Percentiles rank a stretch among this genome's conserved stretches.
These are phyloP conservation scores for Penstemon newberryi DNA, from an alignment of 257 asterid species.

Conservation along the genomic window DNA sequence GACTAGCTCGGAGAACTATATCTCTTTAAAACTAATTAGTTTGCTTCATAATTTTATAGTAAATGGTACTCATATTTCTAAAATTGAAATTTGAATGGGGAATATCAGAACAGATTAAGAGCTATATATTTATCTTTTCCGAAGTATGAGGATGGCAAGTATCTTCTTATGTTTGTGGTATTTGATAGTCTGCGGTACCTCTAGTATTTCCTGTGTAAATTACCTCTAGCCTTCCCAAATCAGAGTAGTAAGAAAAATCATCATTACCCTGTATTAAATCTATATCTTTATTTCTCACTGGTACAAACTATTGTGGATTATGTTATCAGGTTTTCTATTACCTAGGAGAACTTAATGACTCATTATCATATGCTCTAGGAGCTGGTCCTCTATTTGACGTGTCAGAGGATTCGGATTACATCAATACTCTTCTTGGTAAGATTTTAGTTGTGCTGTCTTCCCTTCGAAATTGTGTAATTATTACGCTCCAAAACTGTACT, in stretches of 20 bases:
- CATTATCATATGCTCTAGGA: constrained; percentile 86
- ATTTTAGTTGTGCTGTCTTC: constrained; percentile 9
- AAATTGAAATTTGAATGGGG: not conserved
- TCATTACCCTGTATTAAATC: not conserved
- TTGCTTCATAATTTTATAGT: too few species aligned
- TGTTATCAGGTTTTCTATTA: constrained; percentile 78
- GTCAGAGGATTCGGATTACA: constrained; percentile 87
- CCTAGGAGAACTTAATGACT: constrained; percentile 80
- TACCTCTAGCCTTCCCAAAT: too few species aligned
- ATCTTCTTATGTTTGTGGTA: not conserved
- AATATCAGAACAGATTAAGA: not conserved
- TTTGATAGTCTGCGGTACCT: not conserved
- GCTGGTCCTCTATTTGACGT: constrained; percentile 88
- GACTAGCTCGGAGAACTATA: too few species aligned
- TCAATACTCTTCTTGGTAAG: constrained; percentile 83
- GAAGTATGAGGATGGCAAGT: not conserved
- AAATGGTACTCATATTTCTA: not conserved
- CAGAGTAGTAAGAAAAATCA: not conserved
- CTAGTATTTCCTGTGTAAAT: constrained; percentile 1
- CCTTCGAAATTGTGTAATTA: constrained; percentile 9
- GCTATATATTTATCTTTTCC: not conserved
- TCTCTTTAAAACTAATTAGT: too few species aligned
- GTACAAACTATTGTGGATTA: not conserved
- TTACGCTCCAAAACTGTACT: not conserved
- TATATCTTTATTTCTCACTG: not conserved